Evolutionary conservation across 768 basidiomycete species (phyloP).

Genomic region (Termitomyces sp.): DNA sequence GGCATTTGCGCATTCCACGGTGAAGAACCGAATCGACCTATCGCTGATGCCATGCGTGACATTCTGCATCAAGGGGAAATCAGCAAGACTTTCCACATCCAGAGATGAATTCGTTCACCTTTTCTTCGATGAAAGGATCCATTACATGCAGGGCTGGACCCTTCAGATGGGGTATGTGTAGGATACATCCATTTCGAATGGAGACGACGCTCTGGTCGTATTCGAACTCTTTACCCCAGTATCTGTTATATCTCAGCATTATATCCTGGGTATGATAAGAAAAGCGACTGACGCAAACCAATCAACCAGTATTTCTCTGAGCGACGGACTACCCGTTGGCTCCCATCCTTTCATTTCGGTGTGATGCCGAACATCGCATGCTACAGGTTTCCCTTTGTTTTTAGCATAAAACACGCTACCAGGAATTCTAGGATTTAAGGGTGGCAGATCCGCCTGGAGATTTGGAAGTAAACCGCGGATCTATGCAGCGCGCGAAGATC

Average conservation of each 20-base stretch:
- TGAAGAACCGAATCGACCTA: neutral
- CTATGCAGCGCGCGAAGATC: slow-evolving; percentile 25
- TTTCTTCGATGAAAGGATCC: slow-evolving; percentile 13
- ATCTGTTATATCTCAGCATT: slow-evolving; percentile 29
- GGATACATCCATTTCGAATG: slow-evolving; percentile 9
- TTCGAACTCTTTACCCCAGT: slow-evolving; percentile 40
- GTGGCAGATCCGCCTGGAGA: slow-evolving; percentile 40
- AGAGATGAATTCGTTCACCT: neutral
- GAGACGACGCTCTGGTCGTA: slow-evolving; percentile 18
- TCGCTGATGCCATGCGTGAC: neutral
- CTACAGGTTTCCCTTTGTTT: slow-evolving; percentile 12
- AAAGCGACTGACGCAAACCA: slow-evolving; percentile 41
- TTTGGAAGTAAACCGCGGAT: slow-evolving; percentile 44
- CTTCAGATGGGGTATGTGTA: neutral
- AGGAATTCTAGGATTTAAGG: slow-evolving; percentile 5
- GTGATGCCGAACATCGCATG: slow-evolving; percentile 30
- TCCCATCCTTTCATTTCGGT: slow-evolving; percentile 6
- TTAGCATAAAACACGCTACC: slow-evolving; percentile 31
- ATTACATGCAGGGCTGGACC: neutral
- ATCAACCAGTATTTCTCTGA: slow-evolving; percentile 25
- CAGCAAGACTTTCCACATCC: neutral
- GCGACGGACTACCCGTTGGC: slow-evolving; percentile 12
- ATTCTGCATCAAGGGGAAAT: slow-evolving; percentile 7
- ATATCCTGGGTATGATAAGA: neutral
- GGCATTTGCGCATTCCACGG: neutral